A percentile compares a stretch with the other conserved stretches of the same genome.
Conservation (phyloP, 805 yeast genomes). For the Candida railenensis region DNA sequence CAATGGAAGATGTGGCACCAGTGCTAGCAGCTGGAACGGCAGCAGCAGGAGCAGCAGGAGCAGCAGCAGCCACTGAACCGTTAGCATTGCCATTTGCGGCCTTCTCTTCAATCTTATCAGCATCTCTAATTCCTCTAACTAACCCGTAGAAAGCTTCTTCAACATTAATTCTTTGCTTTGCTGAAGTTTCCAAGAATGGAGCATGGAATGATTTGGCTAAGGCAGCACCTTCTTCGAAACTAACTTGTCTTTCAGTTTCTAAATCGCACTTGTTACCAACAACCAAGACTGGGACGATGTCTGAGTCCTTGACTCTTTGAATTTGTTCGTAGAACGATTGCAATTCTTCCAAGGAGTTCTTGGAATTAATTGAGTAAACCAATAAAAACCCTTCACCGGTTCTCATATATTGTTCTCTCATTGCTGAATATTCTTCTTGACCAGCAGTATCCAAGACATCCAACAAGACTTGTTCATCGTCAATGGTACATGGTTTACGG, state of each 20-base stretch:
- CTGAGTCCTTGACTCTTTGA: conserved; percentile 71
- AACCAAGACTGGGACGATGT: conserved; percentile 72
- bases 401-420: conserved; percentile 87
- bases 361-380: conserved; percentile 85
- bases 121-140: conserved; percentile 53
- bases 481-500: conserved; percentile 84
- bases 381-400: conserved; percentile 92
- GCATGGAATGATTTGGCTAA: conserved; percentile 67
- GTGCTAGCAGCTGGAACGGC: neutral
- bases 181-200: conserved; percentile 88
- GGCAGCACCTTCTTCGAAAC: conserved; percentile 57
- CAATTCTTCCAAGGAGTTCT: conserved; percentile 82
- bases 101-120: conserved; percentile 6
- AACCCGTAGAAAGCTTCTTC: conserved; percentile 77
- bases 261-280: conserved; percentile 80
- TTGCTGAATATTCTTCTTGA: conserved; percentile 92
- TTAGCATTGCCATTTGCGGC: conserved; percentile 4
- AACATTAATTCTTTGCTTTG: conserved; percentile 87
- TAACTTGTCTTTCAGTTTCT: conserved; percentile 73
- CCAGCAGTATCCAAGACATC: conserved; percentile 98
- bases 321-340: conserved; percentile 77
- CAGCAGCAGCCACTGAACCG: conserved; percentile 6
- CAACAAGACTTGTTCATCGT: conserved; percentile 67
- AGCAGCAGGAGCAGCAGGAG: conserved; percentile 6
- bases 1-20: neutral